Evolutionary conservation across 2,329 filamentous ascomycete genomes (phyloP).

Genomic region (Colletotrichum tanaceti): DNA sequence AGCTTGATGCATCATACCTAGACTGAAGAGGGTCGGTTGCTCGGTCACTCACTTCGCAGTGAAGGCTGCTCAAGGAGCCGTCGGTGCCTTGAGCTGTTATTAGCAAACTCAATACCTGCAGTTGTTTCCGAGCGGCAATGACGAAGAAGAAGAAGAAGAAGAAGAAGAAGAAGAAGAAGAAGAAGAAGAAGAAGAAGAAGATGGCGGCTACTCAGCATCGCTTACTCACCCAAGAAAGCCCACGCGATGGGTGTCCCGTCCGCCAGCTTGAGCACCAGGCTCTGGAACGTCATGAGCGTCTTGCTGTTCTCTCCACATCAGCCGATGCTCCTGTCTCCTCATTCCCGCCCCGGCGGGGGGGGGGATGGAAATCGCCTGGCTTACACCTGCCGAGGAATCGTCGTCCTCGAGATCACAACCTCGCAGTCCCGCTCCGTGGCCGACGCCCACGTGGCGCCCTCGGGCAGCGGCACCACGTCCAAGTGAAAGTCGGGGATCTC

Average conservation of each 20-base stretch:
- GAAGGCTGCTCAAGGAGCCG: constrained; percentile 69
- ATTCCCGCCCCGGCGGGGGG: too few relatives aligned
- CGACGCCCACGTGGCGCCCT: constrained; percentile 66
- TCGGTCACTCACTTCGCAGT: constrained; percentile 62
- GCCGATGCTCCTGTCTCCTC: too few relatives aligned
- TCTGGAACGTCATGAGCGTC: constrained; percentile 59
- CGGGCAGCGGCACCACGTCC: constrained; percentile 52
- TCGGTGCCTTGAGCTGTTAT: constrained; percentile 62
- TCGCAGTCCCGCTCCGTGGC: constrained; percentile 64
- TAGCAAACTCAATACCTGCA: neutral
- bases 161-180: too few relatives aligned
- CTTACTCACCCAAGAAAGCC: constrained; percentile 65
- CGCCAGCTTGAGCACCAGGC: constrained; percentile 57
- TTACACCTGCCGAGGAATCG: constrained; percentile 67
- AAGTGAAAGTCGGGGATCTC: constrained; percentile 56
- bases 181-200: too few relatives aligned
- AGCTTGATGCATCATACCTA: neutral
- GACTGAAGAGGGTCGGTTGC: too few relatives aligned
- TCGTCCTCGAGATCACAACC: constrained; percentile 65
- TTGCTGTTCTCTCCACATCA: constrained; percentile 48
- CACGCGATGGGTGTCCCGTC: constrained; percentile 69
- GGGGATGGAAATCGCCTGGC: constrained; percentile 43
- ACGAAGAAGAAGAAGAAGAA: too few relatives aligned
- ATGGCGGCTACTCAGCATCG: neutral
- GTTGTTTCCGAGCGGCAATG: too few relatives aligned